Evolutionary conservation across 2,329 filamentous ascomycete genomes (phyloP).

Genomic region (Ascochyta lentis): DNA sequence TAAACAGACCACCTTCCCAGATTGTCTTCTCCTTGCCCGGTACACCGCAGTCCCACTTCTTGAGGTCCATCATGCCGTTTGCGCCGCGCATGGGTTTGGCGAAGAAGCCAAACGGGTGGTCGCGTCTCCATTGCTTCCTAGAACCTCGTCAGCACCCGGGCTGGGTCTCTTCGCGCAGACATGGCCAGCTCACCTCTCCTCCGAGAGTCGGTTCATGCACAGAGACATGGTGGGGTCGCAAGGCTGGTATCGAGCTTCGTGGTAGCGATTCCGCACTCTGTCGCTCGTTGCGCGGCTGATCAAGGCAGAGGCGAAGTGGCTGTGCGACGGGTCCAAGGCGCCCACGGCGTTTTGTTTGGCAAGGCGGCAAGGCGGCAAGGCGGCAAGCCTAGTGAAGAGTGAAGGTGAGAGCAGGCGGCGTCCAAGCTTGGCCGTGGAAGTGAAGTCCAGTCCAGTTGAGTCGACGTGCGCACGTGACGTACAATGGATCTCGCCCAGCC

Average conservation of each 20-base stretch:
- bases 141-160: conserved; percentile 26
- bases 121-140: conserved; percentile 95
- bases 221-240: conserved; percentile 70
- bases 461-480: conserved; percentile 31
- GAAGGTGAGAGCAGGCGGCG: conserved; percentile 23
- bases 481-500: conserved; percentile 21
- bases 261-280: background rate
- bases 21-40: conserved; percentile 96
- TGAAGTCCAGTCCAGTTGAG: conserved; percentile 26
- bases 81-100: conserved; percentile 83
- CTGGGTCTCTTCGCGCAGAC: background rate
- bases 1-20: conserved; percentile 98
- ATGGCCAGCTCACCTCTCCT: conserved; percentile 43
- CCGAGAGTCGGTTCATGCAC: conserved; percentile 73
- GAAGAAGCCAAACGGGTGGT: conserved; percentile 98
- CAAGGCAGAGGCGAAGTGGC: background rate
- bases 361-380: conserved; percentile 1
- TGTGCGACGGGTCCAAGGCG: background rate
- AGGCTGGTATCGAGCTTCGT: conserved; percentile 4
- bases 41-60: conserved; percentile 95
- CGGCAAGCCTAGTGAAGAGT: conserved; percentile 1
- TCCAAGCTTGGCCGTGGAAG: conserved; percentile 8
- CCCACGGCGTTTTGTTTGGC: conserved; percentile 9
- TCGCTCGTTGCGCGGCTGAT: background rate
- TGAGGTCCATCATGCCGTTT: conserved; percentile 85